Evolutionary conservation across 1,139 yeast genomes (phyloP), one percentile per base, ranked within the genome.

Genomic region (Geotrichum reessii): DNA sequence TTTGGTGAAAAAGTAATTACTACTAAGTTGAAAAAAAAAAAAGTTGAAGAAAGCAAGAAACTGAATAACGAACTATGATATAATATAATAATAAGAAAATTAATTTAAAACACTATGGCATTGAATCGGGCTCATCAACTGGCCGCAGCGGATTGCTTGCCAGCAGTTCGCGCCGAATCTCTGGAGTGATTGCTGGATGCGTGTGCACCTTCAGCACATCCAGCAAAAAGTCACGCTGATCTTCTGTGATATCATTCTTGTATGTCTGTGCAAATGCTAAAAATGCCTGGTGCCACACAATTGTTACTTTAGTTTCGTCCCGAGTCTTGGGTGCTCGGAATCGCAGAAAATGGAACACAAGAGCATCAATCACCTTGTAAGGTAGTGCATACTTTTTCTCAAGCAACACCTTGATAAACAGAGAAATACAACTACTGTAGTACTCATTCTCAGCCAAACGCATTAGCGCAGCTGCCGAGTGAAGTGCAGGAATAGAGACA

Each of bases 341-440:
- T 66, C 91, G 81, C 87, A 92, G 86, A 73, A 93, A 93, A 71
- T 91, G 95, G 71, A 88, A 92, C n/a, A 93, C 99, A 64, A 90
- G 80, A 63, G 92, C 95, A 72, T 95, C 99, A 60, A 93, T 83
- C 1, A 96, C 95, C 75, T 92, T 97, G 73, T 91, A 93, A 44
- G 99, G 99, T 63, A 93, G 78, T 0, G 99, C 98, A 69, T 95
- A 95, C 73, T 90, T 92, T 77, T 95, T 93, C 71, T 95, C 98
- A 54, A 93, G 78, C 62, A 93, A 78, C 2, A 90, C 88, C 71
- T 95, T 83, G 61, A 93, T 90, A 74, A 93, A 92, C 2, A 92
- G 90, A 2, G 96, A 88, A 14, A 91, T 85, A 0, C 98, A 87
- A 27, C 97, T 96, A 8, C 84, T 79, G 73, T 88, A 91, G 25